These are phyloP conservation scores for Skeletonema grethae DNA, from an alignment of 108 stramenopile genomes.

Conservation along the genomic window DNA sequence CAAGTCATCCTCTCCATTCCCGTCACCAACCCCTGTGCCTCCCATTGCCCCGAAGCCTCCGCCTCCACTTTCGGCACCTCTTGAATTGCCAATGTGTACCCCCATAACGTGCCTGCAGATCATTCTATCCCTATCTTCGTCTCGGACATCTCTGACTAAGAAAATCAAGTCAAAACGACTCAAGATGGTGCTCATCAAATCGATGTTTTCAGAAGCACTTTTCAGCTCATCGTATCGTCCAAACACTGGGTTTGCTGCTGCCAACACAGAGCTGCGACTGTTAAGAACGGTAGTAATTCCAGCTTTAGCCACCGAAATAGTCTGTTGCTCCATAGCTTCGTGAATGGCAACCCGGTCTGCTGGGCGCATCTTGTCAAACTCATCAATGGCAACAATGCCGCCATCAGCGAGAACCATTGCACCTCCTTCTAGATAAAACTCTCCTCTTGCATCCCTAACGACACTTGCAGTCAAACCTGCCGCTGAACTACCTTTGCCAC, in stretches of 20 bases:
- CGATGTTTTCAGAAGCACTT: constrained; percentile 96
- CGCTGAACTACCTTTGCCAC: constrained; percentile 96
- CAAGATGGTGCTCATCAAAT: constrained; percentile 97
- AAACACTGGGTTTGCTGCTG: constrained; percentile 99
- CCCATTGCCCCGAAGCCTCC: constrained; percentile 27
- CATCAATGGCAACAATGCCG: constrained; percentile 99
- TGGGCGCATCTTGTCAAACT: constrained; percentile 98
- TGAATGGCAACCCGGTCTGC: constrained; percentile 98
- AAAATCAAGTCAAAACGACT: constrained; percentile 99
- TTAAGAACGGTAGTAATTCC: constrained; percentile 99
- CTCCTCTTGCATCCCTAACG: constrained; percentile 88
- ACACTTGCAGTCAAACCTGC: constrained; percentile 98
- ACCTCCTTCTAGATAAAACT: constrained; percentile 99
- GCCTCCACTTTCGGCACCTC: constrained; percentile 36
- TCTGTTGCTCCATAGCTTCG: constrained; percentile 99
- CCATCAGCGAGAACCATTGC: constrained; percentile 99
- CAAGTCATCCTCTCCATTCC: constrained; percentile 46
- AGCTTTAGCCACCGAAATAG: constrained; percentile 99
- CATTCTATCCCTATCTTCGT: constrained; percentile 93
- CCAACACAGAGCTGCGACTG: constrained; percentile 88
- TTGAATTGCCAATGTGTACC: constrained; percentile 84
- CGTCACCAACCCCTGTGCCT: constrained; percentile 23
- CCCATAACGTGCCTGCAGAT: constrained; percentile 98
- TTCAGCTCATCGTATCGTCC: constrained; percentile 98
- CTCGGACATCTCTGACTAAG: constrained; percentile 95